Percentiles rank a stretch among this genome's conserved stretches.
Evolutionary conservation across 768 basidiomycete genomes (phyloP).

Genomic region (Trametes villosa): DNA sequence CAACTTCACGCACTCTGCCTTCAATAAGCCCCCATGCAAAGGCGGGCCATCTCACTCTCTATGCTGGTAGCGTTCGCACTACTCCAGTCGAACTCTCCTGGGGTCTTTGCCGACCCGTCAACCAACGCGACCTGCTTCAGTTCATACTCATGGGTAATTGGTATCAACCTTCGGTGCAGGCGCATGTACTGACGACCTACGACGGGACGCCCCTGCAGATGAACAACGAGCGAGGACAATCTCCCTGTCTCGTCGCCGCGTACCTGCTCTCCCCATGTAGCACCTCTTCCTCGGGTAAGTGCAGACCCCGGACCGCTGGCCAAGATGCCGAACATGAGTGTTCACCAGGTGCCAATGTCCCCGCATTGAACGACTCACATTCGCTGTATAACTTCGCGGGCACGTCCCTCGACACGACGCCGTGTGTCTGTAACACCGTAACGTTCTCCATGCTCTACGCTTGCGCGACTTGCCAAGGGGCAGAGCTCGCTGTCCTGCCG

Average conservation of each 20-base stretch:
- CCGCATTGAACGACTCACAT: background rate
- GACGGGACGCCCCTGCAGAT: background rate
- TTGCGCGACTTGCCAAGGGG: background rate
- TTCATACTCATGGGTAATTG: background rate
- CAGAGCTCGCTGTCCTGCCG: background rate
- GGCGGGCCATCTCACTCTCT: too few relatives aligned
- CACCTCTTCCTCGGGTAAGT: background rate
- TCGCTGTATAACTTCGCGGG: slow-evolving; percentile 1
- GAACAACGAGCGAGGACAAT: background rate
- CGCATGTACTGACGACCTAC: background rate
- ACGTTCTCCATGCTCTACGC: background rate
- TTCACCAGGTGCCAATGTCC: background rate
- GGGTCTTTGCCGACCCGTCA: background rate
- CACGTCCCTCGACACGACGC: background rate
- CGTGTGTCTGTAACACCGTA: background rate
- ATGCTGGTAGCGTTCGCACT: too few relatives aligned
- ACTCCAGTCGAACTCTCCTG: background rate
- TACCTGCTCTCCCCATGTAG: background rate
- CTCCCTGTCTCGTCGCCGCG: background rate
- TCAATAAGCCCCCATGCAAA: too few relatives aligned
- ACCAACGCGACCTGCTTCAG: background rate
- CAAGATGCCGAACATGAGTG: background rate
- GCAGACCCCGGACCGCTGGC: background rate
- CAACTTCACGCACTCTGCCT: too few relatives aligned
- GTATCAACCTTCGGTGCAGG: background rate